Evolutionary conservation across 768 basidiomycete genomes (phyloP).

Genomic region (Terana coerulea): DNA sequence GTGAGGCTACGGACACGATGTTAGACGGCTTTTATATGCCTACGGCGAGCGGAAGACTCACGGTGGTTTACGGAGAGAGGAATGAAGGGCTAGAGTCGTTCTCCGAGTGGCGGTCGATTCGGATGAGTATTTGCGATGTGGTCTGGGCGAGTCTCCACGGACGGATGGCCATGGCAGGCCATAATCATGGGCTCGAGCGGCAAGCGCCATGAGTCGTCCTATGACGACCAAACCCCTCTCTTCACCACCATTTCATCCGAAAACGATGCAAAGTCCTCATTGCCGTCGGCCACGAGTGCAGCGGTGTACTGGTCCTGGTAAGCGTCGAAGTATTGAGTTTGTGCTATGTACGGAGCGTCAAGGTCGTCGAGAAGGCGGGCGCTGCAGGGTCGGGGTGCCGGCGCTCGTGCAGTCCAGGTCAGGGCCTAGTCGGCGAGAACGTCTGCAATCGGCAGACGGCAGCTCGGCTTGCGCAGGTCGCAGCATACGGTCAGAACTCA

Average conservation of each 20-base stretch:
- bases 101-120: no score
- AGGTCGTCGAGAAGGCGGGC: no score
- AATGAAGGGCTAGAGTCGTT: not conserved
- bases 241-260: not conserved
- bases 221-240: slow-evolving; percentile 1
- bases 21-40: not conserved
- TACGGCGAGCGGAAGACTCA: not conserved
- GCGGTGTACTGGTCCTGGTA: not conserved
- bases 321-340: no score
- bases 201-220: not conserved
- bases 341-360: no score
- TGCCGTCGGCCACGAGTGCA: not conserved
- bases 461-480: not conserved
- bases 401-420: not conserved
- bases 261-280: not conserved
- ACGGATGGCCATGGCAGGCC: not conserved
- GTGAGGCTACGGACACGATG: not conserved
- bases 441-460: not conserved
- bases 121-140: not conserved
- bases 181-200: not conserved
- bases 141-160: not conserved
- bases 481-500: not conserved
- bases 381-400: not conserved
- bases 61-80: not conserved
- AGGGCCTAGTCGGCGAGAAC: not conserved